Evolutionary conservation across 345 rosid species (phyloP).

Genomic region (Dipteronia sinensis): DNA sequence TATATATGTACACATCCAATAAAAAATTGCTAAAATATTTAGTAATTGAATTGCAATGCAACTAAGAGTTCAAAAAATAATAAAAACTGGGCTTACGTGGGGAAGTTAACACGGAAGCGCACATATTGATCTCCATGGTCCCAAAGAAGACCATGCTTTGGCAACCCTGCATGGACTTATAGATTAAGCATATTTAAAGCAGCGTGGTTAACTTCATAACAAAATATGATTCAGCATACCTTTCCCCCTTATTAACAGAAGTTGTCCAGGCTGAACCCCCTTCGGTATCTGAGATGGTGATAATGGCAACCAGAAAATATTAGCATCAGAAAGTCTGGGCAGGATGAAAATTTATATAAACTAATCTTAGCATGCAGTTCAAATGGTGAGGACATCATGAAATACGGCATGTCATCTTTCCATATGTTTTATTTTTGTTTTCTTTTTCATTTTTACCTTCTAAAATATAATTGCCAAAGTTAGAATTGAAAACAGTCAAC

Average conservation of each 20-base stretch:
- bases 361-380: not conserved
- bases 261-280: constrained; percentile 87
- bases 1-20: not conserved
- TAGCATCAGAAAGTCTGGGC: not conserved
- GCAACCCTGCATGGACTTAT: constrained; percentile 59
- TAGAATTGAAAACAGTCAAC: not conserved
- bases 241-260: constrained; percentile 75
- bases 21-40: not conserved
- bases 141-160: constrained; percentile 66
- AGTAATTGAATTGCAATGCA: not conserved
- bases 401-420: not conserved
- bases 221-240: constrained; percentile 41
- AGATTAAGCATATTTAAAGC: constrained; percentile 21
- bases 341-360: not conserved
- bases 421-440: not conserved
- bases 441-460: not conserved
- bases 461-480: not conserved
- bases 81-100: constrained; percentile 53
- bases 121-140: constrained; percentile 89
- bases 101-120: constrained; percentile 74
- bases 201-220: constrained; percentile 12
- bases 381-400: not conserved
- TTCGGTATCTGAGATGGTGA: constrained; percentile 70
- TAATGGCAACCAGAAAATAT: constrained; percentile 24
- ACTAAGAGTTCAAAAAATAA: constrained; percentile 13